Base-by-base conservation (phyloP, 441 rosid genomes). In the Eutrema salsugineum region DNA sequence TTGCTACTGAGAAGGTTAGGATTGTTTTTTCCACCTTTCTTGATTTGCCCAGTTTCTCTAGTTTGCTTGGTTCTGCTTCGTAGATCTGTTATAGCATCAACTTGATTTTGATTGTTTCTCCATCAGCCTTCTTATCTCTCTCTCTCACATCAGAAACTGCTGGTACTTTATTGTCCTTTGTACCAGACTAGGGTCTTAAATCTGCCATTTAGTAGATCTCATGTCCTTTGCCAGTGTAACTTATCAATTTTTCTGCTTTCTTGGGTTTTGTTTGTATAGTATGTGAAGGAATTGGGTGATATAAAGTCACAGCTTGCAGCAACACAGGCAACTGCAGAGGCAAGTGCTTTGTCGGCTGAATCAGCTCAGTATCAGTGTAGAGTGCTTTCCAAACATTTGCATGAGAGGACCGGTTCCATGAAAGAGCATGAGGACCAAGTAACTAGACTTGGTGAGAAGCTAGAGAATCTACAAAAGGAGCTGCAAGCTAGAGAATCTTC, bases 361-460 rank as follows among this genome's bases (percentile, higher is more conserved):
- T 82, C 93, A 15, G 90, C 87, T 1, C 88, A 91, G 81, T 82
- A 87, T 73, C 97, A 87, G 53, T 90, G 96, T 63, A 72, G 76
- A 22, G 68, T 82, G 6, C 79, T 89, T 68, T 16, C 87, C 12
- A 86, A 84, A 65, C 96, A 95, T 33, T 73, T 92, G 64, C 89
- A 88, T 11, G 83, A 81, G 76, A 92, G 87, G 83, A 87, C 84
- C 5, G 44, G 59, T 69, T 86, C 91, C 6, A 72, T 91, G 68
- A 84, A 85, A 70, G 92, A 87, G 74, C 94, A 90, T 0, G 97
- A 88, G 79, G 88, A 85, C 15, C 89, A 85, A 35, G 91, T 95
- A 40, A 82, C 81, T 71, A 78, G 84, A 79, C 83, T 95, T 35
- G 89, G 82, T 20, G 83, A 85, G 77, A 85, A 87, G 58, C 64